A percentile compares a stretch with the other conserved stretches of the same genome.
Evolutionary conservation across 441 rosid genomes (phyloP).

Genomic region (Hura crepitans): DNA sequence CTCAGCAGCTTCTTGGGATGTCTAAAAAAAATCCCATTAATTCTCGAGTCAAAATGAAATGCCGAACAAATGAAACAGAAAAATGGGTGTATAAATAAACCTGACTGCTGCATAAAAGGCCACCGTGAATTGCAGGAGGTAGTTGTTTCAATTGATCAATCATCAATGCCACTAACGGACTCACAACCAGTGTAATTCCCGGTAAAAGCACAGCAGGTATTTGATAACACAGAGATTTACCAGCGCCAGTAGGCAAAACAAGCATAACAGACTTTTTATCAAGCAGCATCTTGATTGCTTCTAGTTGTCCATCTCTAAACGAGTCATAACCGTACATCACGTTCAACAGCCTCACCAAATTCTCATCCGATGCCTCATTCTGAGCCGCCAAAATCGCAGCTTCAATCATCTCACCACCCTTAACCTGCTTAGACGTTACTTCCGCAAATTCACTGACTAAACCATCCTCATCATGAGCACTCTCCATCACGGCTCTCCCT

Average conservation of each 20-base stretch:
- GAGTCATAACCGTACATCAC: constrained; percentile 67
- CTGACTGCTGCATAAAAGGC: constrained; percentile 76
- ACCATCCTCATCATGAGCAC: constrained; percentile 41
- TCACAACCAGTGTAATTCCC: constrained; percentile 77
- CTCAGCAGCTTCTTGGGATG: constrained; percentile 68
- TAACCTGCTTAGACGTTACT: constrained; percentile 25
- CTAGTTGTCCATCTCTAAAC: constrained; percentile 73
- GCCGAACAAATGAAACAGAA: not conserved
- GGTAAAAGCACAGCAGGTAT: constrained; percentile 77
- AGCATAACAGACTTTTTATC: constrained; percentile 66
- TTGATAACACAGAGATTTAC: constrained; percentile 89
- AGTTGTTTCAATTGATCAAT: constrained; percentile 86
- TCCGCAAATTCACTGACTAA: constrained; percentile 38
- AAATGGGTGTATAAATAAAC: constrained; percentile 31
- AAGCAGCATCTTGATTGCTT: constrained; percentile 70
- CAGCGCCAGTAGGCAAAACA: constrained; percentile 89
- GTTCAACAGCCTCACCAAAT: constrained; percentile 61
- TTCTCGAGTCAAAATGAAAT: constrained; percentile 15
- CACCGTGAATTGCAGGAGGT: constrained; percentile 62
- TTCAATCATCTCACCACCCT: constrained; percentile 33
- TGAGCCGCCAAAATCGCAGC: constrained; percentile 46
- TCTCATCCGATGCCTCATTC: constrained; percentile 56
- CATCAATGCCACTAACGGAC: constrained; percentile 93
- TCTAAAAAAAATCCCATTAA: constrained; percentile 33
- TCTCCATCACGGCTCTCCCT: constrained; percentile 28